Percentiles rank a stretch among this genome's conserved stretches.
These are phyloP conservation scores for apple (Malus domestica) DNA, from an alignment of 306 rosid species.

Conservation along the genomic window ASM211411v1 NC_041793.1:46451001-46451500, in stretches of 20 bases:
- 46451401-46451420: background rate
- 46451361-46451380: background rate
- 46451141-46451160: background rate
- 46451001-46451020: constrained; percentile 16
- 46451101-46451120: background rate
- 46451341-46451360: background rate
- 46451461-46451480: background rate
- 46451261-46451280: background rate
- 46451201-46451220: background rate
- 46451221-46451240: background rate
- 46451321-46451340: background rate
- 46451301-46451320: background rate
- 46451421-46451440: background rate
- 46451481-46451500: too few relatives aligned
- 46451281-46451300: background rate
- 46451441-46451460: background rate
- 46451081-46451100: constrained; percentile 31
- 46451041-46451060: background rate
- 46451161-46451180: background rate
- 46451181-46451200: too few relatives aligned
- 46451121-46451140: background rate
- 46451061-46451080: constrained; percentile 22
- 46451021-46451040: background rate
- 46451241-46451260: background rate
- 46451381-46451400: too few relatives aligned